phyloP scores from a whole-genome alignment of 2,329 filamentous ascomycete genomes.

The Exophiala spinifera region DNA sequence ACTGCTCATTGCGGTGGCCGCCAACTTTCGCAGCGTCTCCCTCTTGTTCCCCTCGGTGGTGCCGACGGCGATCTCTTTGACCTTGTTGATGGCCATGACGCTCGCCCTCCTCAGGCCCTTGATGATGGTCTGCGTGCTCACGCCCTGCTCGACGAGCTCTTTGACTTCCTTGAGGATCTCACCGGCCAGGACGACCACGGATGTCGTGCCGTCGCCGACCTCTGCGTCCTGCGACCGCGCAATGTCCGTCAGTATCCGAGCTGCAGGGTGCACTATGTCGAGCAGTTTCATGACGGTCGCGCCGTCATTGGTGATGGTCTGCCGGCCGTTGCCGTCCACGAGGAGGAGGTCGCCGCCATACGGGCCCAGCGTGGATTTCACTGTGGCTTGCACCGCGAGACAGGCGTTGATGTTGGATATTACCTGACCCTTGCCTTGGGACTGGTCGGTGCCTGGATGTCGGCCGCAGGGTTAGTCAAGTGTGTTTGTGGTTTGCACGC shows the following conservation, averaged over 20 bases:
- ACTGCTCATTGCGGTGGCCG: conserved; percentile 96
- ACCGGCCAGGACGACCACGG: conserved; percentile 93
- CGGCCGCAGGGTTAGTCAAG: conserved; percentile 25
- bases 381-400: conserved; percentile 88
- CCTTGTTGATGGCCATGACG: conserved; percentile 92
- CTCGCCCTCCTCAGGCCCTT: conserved; percentile 89
- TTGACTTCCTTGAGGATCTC: conserved; percentile 97
- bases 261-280: conserved; percentile 96
- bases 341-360: conserved; percentile 96
- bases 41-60: conserved; percentile 78
- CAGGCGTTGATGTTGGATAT: conserved; percentile 98
- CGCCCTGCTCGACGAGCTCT: conserved; percentile 92
- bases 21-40: conserved; percentile 85
- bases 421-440: conserved; percentile 94
- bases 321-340: conserved; percentile 89
- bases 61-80: conserved; percentile 93
- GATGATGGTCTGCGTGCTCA: conserved; percentile 96
- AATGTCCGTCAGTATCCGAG: conserved; percentile 95
- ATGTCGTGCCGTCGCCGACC: conserved; percentile 96
- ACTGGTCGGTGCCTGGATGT: conserved; percentile 81
- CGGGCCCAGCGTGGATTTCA: conserved; percentile 91
- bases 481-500: background rate
- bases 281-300: conserved; percentile 99
- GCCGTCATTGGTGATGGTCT: conserved; percentile 98
- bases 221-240: conserved; percentile 98